phyloP scores from a whole-genome alignment of 805 yeast genomes.

The Peterozyma xylosa region DNA sequence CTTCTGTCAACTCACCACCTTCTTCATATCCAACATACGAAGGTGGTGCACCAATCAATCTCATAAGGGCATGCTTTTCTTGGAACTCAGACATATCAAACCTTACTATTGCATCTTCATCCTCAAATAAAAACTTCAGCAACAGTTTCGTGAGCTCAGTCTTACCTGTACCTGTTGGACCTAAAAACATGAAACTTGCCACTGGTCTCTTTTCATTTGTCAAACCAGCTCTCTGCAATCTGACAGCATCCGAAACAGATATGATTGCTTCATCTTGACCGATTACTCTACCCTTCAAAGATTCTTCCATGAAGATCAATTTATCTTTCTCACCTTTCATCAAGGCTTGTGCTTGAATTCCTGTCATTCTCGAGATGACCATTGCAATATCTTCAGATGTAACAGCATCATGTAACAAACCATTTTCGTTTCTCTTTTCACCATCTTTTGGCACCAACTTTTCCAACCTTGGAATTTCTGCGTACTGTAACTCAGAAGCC shows the following conservation, averaged over 20 bases:
- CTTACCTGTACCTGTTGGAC: constrained; percentile 99
- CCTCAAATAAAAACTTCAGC: constrained; percentile 88
- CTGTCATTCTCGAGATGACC: constrained; percentile 91
- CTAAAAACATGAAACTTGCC: constrained; percentile 93
- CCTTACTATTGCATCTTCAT: constrained; percentile 77
- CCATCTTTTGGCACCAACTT: constrained; percentile 46
- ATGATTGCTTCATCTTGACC: constrained; percentile 95
- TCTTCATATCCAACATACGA: constrained; percentile 96
- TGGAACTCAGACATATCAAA: constrained; percentile 99
- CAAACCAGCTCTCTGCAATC: constrained; percentile 93
- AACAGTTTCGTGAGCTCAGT: constrained; percentile 91
- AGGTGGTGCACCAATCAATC: constrained; percentile 96
- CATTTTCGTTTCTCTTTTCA: constrained; percentile 18
- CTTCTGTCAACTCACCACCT: constrained; percentile 94
- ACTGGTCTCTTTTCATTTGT: constrained; percentile 93
- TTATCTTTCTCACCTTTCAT: constrained; percentile 94
- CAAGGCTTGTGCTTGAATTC: constrained; percentile 85
- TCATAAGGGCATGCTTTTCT: constrained; percentile 84
- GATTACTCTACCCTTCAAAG: constrained; percentile 69
- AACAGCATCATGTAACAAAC: constrained; percentile 80
- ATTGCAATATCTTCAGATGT: constrained; percentile 90
- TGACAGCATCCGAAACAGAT: constrained; percentile 88
- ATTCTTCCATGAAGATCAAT: constrained; percentile 77
- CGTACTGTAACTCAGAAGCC: constrained; percentile 86
- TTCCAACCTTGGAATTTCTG: constrained; percentile 78